Percentiles rank a stretch among this genome's conserved stretches.
These are phyloP conservation scores for Dictyostelium capitatum DNA, from an alignment of 78 protist species.

Conservation along the genomic window DNA sequence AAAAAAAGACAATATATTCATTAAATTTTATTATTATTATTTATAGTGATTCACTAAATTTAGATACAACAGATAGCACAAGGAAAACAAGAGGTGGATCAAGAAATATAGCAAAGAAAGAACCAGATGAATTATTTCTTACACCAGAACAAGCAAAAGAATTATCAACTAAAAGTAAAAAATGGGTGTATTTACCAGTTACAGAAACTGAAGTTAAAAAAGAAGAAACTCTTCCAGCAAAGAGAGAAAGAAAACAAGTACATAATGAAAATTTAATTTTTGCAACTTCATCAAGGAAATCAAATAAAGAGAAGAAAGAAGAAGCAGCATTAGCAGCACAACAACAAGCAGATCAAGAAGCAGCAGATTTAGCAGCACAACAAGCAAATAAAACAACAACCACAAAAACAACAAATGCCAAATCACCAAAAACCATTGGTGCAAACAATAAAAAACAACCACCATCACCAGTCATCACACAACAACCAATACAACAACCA, in stretches of 20 bases:
- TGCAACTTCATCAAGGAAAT: constrained; percentile 7
- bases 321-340: background rate
- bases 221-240: constrained; percentile 56
- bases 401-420: background rate
- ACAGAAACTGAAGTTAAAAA: constrained; percentile 12
- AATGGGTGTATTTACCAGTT: constrained; percentile 68
- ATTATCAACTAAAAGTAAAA: constrained; percentile 55
- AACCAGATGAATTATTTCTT: constrained; percentile 35
- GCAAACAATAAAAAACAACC: constrained; percentile 1
- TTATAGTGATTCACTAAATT: background rate
- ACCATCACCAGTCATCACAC: constrained; percentile 29
- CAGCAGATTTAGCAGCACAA: background rate
- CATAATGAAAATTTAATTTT: constrained; percentile 38
- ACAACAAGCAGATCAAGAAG: background rate
- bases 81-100: constrained; percentile 15
- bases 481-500: background rate
- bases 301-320: constrained; percentile 2
- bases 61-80: background rate
- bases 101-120: background rate
- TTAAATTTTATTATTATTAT: background rate
- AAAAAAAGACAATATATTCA: background rate
- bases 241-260: constrained; percentile 50
- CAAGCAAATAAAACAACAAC: background rate
- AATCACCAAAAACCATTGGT: constrained; percentile 20
- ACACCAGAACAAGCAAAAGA: constrained; percentile 69